Base-by-base conservation (phyloP, 768 basidiomycete genomes). In the Phallus indusiatus region DNA sequence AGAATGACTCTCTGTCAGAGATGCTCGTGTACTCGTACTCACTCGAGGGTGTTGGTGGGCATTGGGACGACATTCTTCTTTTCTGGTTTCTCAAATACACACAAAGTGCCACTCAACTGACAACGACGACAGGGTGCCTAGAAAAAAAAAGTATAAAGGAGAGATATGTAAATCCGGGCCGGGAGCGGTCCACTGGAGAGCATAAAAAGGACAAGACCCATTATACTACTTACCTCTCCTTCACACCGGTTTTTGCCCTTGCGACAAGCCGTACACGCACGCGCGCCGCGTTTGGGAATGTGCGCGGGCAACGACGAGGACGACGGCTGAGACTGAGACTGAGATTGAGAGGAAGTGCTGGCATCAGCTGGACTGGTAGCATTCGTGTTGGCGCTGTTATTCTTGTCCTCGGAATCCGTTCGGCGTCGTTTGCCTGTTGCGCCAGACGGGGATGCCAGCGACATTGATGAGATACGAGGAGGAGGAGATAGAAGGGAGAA, bases 221-320 rank as follows among this genome's bases (percentile, higher is more conserved):
- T 54, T 69, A 47, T 58, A 60, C 63, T 28, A 64, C 80, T 69
- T 68, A 90, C 90, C 81, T 91, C 90, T 73, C 90, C 90, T 75
- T 94, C 91, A 69, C 91, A 94, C 70, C 90, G 78, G 76, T 94
- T 94, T 78, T 93, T 94, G 60, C 90, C 90, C 67, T 90, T 90
- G 70, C 90, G 83, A 73, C 90, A 93, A 63, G 86, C 83, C 16
- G 90, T 91, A 70, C 90, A 93, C 56, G 90, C 90, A 63, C 89
- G 78, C 57, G 89, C 88, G n/a, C 90, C 90, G 66, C 90, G 80
- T 79, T 92, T 93, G 48, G 90, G 88, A 64, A 90, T 87, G 71
- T 91, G 87, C n/a, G 76, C 68, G 28, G 28, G 7, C 33, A 76
- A 33, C 56, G 71, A 59, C 59, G 73, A 76, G 12, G 20, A 22